These are phyloP conservation scores for Hyaloscypha bicolor DNA, from an alignment of 495 filamentous ascomycete genomes.

Conservation along the genomic window DNA sequence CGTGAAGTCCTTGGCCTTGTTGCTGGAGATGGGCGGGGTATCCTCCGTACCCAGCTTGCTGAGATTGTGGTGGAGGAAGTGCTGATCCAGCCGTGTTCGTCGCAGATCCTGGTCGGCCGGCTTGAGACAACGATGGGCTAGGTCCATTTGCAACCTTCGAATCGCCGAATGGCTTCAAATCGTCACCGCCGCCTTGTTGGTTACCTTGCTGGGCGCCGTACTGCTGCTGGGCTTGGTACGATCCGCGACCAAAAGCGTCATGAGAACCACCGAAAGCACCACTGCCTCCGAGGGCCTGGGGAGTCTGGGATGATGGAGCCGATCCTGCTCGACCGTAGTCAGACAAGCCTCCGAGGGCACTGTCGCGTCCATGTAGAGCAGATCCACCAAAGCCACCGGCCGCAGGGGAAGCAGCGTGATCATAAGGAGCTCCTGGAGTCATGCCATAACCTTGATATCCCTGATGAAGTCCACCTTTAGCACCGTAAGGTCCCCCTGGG, in stretches of 20 bases:
- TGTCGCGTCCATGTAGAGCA: constrained; percentile 68
- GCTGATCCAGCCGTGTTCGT: constrained; percentile 70
- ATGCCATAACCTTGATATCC: constrained; percentile 78
- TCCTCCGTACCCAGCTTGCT: constrained; percentile 65
- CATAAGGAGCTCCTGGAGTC: constrained; percentile 71
- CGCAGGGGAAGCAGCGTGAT: constrained; percentile 77
- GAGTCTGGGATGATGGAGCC: constrained; percentile 68
- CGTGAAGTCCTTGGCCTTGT: constrained; percentile 60
- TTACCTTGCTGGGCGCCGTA: constrained; percentile 64
- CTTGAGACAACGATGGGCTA: constrained; percentile 80
- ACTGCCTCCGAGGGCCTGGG: constrained; percentile 59
- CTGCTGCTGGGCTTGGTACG: constrained; percentile 67
- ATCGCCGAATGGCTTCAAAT: constrained; percentile 77
- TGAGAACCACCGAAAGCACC: constrained; percentile 70
- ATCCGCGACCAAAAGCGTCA: constrained; percentile 74
- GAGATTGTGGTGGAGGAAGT: constrained; percentile 75
- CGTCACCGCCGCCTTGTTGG: constrained; percentile 62
- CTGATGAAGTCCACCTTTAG: constrained; percentile 76
- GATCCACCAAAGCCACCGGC: constrained; percentile 67
- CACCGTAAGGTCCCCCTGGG: constrained; percentile 67
- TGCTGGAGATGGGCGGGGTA: constrained; percentile 72
- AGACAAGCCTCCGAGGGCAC: constrained; percentile 53
- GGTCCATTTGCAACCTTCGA: constrained; percentile 73
- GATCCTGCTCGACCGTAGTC: constrained; percentile 80
- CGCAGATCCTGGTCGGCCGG: constrained; percentile 82